Evolutionary conservation across 2,329 filamentous ascomycete genomes (phyloP).

Genomic region (Aureobasidium vineae): DNA sequence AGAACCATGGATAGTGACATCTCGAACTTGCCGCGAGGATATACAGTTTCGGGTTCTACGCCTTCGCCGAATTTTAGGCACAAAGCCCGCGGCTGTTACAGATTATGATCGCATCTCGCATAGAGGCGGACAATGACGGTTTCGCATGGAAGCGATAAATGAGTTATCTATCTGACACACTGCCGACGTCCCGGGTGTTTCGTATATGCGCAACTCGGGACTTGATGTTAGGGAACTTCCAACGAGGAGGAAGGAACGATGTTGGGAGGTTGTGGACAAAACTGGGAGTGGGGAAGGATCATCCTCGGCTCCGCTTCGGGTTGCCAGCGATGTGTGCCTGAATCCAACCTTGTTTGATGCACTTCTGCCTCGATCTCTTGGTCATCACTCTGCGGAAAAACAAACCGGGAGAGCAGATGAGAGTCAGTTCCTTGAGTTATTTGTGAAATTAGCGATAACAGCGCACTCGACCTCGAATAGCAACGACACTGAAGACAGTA

Average conservation of each 20-base stretch:
- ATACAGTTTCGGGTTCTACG: constrained; percentile 8
- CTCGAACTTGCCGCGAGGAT: background rate
- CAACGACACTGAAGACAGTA: no score
- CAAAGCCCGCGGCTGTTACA: background rate
- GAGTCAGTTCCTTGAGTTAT: no score
- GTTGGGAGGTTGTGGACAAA: background rate
- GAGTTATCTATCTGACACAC: no score
- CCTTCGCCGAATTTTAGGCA: background rate
- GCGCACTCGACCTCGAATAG: no score
- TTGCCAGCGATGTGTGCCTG: background rate
- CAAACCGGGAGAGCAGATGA: no score
- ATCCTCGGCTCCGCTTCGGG: background rate
- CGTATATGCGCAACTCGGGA: no score
- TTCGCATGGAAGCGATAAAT: background rate
- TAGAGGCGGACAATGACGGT: background rate
- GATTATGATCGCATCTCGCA: background rate
- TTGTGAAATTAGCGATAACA: no score
- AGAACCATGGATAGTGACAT: background rate
- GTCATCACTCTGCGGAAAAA: no score
- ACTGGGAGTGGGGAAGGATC: background rate
- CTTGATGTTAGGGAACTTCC: no score
- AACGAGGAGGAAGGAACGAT: background rate
- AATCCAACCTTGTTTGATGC: background rate
- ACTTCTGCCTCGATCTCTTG: no score
- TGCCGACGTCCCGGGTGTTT: background rate